A percentile compares a stretch with the other conserved stretches of the same genome.
Evolutionary conservation across 192 early-diverging fungal genomes (phyloP).

Genomic region (Geranomyces michiganensis): DNA sequence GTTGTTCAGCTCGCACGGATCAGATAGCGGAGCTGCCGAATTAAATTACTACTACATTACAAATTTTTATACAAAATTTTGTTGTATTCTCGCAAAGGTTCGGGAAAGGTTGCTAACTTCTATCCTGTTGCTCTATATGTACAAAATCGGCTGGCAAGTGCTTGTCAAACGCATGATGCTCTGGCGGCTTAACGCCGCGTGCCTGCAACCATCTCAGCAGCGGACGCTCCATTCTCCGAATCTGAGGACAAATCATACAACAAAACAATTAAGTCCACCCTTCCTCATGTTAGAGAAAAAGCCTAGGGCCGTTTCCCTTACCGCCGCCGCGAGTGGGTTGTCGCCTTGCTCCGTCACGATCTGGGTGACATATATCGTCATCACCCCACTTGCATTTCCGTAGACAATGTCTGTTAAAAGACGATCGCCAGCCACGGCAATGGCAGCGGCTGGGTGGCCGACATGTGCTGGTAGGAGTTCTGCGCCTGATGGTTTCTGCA

Average conservation of each 20-base stretch:
- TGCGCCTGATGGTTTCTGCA: constrained; percentile 79
- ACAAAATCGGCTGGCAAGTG: constrained; percentile 14
- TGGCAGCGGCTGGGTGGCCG: constrained; percentile 40
- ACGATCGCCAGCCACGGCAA: constrained; percentile 87
- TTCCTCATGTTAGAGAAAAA: neutral
- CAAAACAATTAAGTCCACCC: neutral
- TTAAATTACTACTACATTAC: too few relatives aligned
- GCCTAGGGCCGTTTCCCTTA: constrained; percentile 18
- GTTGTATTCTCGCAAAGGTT: too few relatives aligned
- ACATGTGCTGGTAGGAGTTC: constrained; percentile 60
- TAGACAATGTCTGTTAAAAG: constrained; percentile 83
- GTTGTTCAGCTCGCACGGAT: too few relatives aligned
- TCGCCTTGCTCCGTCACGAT: constrained; percentile 77
- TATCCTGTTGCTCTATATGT: too few relatives aligned
- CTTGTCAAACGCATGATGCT: constrained; percentile 6
- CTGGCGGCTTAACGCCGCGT: constrained; percentile 3
- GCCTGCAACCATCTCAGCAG: constrained; percentile 18
- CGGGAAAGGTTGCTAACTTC: too few relatives aligned
- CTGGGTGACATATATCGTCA: constrained; percentile 69
- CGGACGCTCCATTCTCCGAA: constrained; percentile 17
- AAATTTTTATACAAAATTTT: too few relatives aligned
- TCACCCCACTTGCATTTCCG: constrained; percentile 75
- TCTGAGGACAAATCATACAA: constrained; percentile 15
- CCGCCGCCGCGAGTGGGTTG: constrained; percentile 65
- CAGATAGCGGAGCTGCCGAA: too few relatives aligned